Base-by-base conservation (phyloP, 2,329 filamentous ascomycete species). In the Ophiosphaerella herpotricha region DNA sequence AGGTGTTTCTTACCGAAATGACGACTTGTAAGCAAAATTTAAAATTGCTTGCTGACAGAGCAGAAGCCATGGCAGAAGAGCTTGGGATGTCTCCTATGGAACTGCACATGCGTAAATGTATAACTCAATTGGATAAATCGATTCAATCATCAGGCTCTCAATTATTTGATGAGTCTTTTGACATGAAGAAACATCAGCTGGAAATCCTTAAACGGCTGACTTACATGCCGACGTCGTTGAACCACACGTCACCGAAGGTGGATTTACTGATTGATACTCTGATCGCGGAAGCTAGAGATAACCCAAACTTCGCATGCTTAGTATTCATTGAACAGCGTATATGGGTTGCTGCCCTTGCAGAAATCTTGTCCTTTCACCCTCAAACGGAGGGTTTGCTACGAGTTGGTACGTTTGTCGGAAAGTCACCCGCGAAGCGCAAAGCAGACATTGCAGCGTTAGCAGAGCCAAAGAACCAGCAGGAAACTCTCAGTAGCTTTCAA, bases 401-500 rank as follows among this genome's bases (percentile, higher is more conserved):
- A 11, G 60, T 77, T 12, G 78, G 72, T 31, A 78, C 78, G 3
- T 85, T 85, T 47, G 75, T 85, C 8, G 84, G 84, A 7, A 77
- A 74, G 74, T 82, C 36, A 64, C 67, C 29, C 63, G 67, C 11
- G 26, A 74, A 72, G 16, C 72, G 75, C n/a, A 78, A 77, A 50
- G 62, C 73, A 31, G 75, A 74, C 26, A 71, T 86, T 6, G 77
- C 76, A 2, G 80, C 83, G 41, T 70, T 84, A 5, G 66, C 75
- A 1, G 75, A 78, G 34, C 61, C 75, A 5, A 75, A 73, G 37
- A 75, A 76, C 39, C 82, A 85, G 49, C 72, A 75, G 39, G 65
- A 75, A 26, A 81, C 80, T 1, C 71, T 87, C 1, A 74, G 79
- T 7, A 78, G 82, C n/a, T 82, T 86, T 43, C 75, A 77, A 8